Conservation (phyloP, 441 rosid genomes). For the Aquilaria agallochum region DNA sequence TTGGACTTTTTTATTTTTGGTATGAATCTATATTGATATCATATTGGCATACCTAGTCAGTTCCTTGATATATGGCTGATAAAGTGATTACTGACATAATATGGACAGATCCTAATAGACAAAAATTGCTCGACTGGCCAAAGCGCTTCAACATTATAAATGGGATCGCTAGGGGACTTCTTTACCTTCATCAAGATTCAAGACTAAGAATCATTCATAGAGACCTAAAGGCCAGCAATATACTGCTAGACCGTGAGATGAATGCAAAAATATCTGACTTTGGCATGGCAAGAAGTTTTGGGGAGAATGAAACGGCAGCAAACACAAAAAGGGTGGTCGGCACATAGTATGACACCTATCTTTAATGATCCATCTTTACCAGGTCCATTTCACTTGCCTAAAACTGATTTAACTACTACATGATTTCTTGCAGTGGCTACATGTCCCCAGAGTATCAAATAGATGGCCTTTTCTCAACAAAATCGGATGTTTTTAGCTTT, state of each 20-base stretch:
- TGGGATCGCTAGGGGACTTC: conserved; percentile 6
- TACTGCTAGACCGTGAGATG: background rate
- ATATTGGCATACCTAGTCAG: too few species aligned
- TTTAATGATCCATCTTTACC: background rate
- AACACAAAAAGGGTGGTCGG: conserved; percentile 5
- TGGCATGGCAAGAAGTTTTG: conserved; percentile 2
- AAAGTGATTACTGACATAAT: background rate
- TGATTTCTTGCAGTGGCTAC: conserved; percentile 15
- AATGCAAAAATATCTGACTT: conserved; percentile 9
- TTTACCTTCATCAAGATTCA: conserved; percentile 9
- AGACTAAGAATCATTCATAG: conserved; percentile 2
- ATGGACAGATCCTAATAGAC: background rate
- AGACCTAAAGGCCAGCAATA: conserved; percentile 6
- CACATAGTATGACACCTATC: background rate
- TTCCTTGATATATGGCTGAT: background rate
- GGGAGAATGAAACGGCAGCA: background rate
- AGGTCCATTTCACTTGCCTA: background rate
- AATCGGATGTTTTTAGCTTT: conserved; percentile 23
- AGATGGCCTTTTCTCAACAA: conserved; percentile 15
- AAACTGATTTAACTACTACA: background rate
- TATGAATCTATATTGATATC: background rate
- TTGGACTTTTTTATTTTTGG: background rate
- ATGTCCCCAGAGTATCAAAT: conserved; percentile 23
- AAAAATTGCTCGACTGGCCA: conserved; percentile 3
- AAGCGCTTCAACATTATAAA: background rate